Conservation (phyloP, 768 basidiomycete species). For the Pulveroboletus sp. region DNA sequence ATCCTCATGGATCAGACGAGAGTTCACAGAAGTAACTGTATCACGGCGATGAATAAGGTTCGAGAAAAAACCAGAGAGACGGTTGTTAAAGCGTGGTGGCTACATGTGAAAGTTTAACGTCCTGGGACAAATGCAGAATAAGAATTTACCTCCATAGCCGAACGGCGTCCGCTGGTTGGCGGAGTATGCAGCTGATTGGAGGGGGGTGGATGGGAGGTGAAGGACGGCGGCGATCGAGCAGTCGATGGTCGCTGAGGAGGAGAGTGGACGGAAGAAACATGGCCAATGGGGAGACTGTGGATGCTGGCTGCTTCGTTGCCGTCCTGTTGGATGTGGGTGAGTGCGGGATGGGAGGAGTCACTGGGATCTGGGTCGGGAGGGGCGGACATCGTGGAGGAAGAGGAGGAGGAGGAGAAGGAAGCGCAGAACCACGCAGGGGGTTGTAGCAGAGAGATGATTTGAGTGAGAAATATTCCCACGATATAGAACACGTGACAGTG, state of each 20-base stretch:
- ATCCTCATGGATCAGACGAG: slow-evolving; percentile 36
- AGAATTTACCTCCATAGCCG: slow-evolving; percentile 53
- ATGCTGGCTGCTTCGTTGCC: slow-evolving; percentile 52
- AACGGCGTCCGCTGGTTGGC: slow-evolving; percentile 41
- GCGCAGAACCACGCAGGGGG: slow-evolving; percentile 2
- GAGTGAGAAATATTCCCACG: slow-evolving; percentile 11
- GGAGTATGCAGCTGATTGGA: slow-evolving; percentile 7
- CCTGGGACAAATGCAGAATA: slow-evolving; percentile 1
- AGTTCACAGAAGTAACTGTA: slow-evolving; percentile 25
- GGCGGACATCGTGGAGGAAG: not conserved
- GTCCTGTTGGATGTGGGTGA: slow-evolving; percentile 30
- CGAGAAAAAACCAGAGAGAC: slow-evolving; percentile 84
- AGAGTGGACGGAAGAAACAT: slow-evolving; percentile 42
- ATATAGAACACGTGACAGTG: slow-evolving; percentile 9
- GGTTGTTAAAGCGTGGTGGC: slow-evolving; percentile 62
- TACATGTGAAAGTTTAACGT: slow-evolving; percentile 10
- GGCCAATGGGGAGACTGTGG: slow-evolving; percentile 57
- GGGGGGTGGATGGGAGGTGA: not conserved
- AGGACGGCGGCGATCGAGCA: slow-evolving; percentile 23
- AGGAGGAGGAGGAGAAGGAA: slow-evolving; percentile 2
- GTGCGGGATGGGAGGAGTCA: slow-evolving; percentile 34
- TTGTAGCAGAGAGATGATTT: not conserved
- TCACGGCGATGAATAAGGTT: slow-evolving; percentile 76
- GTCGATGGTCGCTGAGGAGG: slow-evolving; percentile 33
- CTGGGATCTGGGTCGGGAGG: not conserved